phyloP scores from a whole-genome alignment of 805 yeast species.

The Kuraishia piskuri region DNA sequence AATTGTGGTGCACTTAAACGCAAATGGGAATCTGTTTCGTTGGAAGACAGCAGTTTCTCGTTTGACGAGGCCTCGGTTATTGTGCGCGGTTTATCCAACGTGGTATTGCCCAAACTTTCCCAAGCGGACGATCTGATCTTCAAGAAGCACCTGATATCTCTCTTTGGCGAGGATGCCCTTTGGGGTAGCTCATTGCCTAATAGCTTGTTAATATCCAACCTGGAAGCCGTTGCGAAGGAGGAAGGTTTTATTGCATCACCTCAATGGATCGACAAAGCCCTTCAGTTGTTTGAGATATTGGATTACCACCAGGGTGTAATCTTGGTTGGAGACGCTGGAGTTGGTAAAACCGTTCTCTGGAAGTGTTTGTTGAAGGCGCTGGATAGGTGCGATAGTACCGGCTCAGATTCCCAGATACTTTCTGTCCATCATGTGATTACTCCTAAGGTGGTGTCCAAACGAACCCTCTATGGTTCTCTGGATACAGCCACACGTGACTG shows the following conservation, averaged over 20 bases:
- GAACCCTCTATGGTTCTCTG: constrained; percentile 56
- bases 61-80: constrained; percentile 20
- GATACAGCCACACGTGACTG: constrained; percentile 82
- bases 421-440: constrained; percentile 42
- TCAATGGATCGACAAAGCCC: constrained; percentile 43
- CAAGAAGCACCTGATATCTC: not conserved
- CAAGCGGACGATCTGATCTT: constrained; percentile 41
- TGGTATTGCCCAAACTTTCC: constrained; percentile 61
- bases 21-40: constrained; percentile 4
- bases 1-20: constrained; percentile 46
- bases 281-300: constrained; percentile 57
- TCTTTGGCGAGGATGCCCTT: not conserved
- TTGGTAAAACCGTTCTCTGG: constrained; percentile 63
- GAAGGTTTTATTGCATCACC: constrained; percentile 26
- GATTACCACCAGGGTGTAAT: constrained; percentile 69
- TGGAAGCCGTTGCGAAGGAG: constrained; percentile 20
- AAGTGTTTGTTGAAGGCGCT: constrained; percentile 37
- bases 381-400: constrained; percentile 19
- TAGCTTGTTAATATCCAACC: constrained; percentile 15
- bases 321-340: constrained; percentile 67
- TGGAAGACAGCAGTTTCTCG: not conserved
- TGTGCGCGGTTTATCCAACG: constrained; percentile 45
- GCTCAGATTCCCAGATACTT: constrained; percentile 19
- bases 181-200: constrained; percentile 12
- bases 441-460: constrained; percentile 67